Evolutionary conservation across 768 basidiomycete genomes (phyloP).

Genomic region (Termitomyces sp.): DNA sequence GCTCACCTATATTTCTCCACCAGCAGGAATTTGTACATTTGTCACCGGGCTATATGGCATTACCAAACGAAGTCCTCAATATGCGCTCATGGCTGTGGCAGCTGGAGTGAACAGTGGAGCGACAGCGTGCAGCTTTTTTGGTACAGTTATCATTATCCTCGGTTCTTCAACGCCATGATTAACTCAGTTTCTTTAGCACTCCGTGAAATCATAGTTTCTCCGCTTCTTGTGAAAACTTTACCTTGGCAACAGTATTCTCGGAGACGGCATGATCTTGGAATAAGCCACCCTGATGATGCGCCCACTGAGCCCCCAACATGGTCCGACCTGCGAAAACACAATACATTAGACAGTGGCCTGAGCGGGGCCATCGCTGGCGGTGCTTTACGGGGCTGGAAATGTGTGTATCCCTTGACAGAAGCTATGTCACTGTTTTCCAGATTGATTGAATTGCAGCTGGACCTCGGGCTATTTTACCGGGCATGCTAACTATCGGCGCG

Average conservation of each 20-base stretch:
- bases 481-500: conserved; percentile 53
- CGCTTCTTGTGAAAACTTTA: conserved; percentile 44
- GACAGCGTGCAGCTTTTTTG: conserved; percentile 72
- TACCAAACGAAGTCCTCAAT: conserved; percentile 41
- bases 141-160: conserved; percentile 35
- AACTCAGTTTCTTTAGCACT: conserved; percentile 39
- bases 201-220: conserved; percentile 73
- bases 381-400: conserved; percentile 45
- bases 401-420: conserved; percentile 35
- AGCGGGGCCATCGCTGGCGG: conserved; percentile 71
- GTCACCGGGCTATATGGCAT: conserved; percentile 40
- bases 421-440: background rate
- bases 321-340: conserved; percentile 51
- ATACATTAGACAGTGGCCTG: conserved; percentile 65
- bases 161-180: background rate
- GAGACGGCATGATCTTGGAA: conserved; percentile 27
- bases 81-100: conserved; percentile 44
- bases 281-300: conserved; percentile 9
- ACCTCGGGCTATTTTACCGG: conserved; percentile 47
- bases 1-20: conserved; percentile 14
- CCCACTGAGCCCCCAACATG: conserved; percentile 27
- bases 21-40: conserved; percentile 58
- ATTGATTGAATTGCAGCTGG: conserved; percentile 44
- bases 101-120: conserved; percentile 71
- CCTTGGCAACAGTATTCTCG: conserved; percentile 44